A percentile compares a stretch with the other conserved stretches of the same genome.
These are phyloP conservation scores for Erythrophleum fordii DNA, from an alignment of 306 rosid species.

Conservation along the genomic window DNA sequence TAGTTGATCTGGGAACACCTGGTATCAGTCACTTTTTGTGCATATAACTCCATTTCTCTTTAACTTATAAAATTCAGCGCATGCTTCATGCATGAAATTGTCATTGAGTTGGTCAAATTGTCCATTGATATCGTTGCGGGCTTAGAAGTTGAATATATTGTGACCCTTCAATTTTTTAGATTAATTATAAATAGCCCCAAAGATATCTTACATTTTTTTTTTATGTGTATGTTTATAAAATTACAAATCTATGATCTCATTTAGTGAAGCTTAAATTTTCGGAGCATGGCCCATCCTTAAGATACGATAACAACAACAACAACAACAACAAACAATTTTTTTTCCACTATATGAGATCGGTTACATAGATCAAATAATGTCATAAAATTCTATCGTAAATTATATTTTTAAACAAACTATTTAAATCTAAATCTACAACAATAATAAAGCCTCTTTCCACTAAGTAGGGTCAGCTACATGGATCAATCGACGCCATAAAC, in stretches of 20 bases:
- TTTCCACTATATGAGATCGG: no score
- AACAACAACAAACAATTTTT: no score
- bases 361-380: no score
- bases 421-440: no score
- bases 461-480: no score
- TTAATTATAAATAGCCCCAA: neutral
- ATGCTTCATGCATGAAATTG: neutral
- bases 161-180: neutral
- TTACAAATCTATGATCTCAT: neutral
- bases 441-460: no score
- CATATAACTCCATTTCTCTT: neutral
- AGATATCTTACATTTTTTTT: neutral
- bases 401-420: no score
- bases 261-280: constrained; percentile 6
- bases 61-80: neutral
- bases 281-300: neutral
- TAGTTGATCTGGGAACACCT: neutral
- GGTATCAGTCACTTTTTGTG: neutral
- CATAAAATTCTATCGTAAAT: no score
- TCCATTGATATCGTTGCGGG: neutral
- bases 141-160: neutral
- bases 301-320: no score
- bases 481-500: no score
- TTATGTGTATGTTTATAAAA: neutral
- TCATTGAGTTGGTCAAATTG: neutral